phyloP scores from a whole-genome alignment of 148 eudicot genomes.

The Talinum fruticosum region DNA sequence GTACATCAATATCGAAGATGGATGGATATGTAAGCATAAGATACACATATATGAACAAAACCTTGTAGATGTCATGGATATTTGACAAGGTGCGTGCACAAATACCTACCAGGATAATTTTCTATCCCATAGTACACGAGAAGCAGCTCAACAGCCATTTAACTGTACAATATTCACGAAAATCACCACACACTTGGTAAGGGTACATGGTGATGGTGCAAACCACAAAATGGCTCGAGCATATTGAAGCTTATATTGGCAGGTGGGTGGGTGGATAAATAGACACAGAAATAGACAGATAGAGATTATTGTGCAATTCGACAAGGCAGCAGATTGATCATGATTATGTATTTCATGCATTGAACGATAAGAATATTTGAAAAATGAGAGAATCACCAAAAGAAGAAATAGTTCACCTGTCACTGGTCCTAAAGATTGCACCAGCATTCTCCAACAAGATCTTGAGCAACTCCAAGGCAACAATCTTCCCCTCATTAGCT shows the following conservation, averaged over 20 bases:
- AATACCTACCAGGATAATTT: background rate
- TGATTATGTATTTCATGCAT: background rate
- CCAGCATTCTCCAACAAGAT: conserved; percentile 99
- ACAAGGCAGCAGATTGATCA: background rate
- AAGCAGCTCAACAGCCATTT: background rate
- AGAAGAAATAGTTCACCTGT: conserved; percentile 47
- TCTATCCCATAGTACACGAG: no score
- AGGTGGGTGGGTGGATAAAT: background rate
- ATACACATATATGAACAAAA: no score
- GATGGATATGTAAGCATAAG: no score
- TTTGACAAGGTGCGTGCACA: background rate
- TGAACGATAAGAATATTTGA: background rate
- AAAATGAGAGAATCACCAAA: background rate
- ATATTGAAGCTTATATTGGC: background rate
- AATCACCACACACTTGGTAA: background rate
- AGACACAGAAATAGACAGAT: background rate
- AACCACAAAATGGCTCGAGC: background rate
- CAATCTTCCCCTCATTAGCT: conserved; percentile 90
- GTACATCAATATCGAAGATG: no score
- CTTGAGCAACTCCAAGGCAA: conserved; percentile 95
- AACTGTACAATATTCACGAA: no score
- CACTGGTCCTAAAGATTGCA: conserved; percentile 90
- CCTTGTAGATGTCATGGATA: no score
- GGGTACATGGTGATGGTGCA: background rate
- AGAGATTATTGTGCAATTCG: background rate